Base-by-base conservation (phyloP, 495 filamentous ascomycete genomes). In the Podospora pseudocomata region DNA sequence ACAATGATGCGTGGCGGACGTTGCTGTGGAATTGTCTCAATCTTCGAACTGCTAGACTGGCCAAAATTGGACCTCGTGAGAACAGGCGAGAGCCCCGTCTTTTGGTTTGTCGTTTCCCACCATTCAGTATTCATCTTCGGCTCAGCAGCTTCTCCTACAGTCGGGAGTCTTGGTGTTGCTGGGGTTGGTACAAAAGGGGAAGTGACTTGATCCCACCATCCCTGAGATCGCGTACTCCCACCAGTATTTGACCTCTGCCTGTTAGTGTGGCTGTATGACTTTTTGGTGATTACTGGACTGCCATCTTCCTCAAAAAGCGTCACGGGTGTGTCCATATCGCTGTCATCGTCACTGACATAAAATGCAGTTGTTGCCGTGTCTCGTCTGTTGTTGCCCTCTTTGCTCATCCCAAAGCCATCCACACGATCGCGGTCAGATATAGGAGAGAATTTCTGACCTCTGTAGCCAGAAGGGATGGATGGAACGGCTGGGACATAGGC, bases 121-220 rank as follows among this genome's bases (percentile, higher is more conserved):
- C 78, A 82, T 67, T 78, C 78, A 0, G 70, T 49, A 27, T 62
- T 60, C 19, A 59, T 34, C 13, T 11, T 49, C 18, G 39, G 15
- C 39, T 49, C 39, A n/a, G 61, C 7, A n/a, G 61, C n/a, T 63
- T 49, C 61, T n/a, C 61, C 61, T 18, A 23, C 30, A 63, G 27
- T 28, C 5, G 30, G 19, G 39, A 60, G 49, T 44, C 67, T 73
- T 71, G 53, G 73, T 39, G 63, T 73, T 69, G 65, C 72, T 39
- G 73, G 61, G 5, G 70, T 67, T 62, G 75, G 77, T 7, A 68
- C 73, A 65, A 96, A 89, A 0, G 93, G 93, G 1, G 92, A 93
- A 2, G 89, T 89, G 56, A 96, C 85, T 67, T 90, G 85, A 68
- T 91, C 93, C 93, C 93, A 97, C 93, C 93, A 97, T 13, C 92